A percentile compares a stretch with the other conserved stretches of the same genome.
Conservation (phyloP, 352 stramenopile species). For the Globisporangium alternatum region DNA sequence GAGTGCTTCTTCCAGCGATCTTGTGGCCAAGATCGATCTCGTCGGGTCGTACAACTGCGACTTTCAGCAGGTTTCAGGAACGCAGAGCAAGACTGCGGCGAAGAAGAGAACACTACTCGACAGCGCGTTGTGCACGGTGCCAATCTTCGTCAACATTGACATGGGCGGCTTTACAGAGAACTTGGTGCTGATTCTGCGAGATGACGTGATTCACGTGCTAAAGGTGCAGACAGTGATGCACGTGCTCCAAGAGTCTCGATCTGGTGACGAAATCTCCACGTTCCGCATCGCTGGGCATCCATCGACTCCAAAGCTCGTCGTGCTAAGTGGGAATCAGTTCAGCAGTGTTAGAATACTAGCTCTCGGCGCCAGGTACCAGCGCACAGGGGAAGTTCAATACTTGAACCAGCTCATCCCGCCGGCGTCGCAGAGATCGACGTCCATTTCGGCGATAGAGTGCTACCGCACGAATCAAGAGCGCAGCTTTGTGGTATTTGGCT, state of each 20-base stretch:
- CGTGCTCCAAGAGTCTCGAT: constrained; percentile 20
- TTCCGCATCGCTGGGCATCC: constrained; percentile 19
- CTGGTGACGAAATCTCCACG: constrained; percentile 22
- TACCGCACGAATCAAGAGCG: not conserved
- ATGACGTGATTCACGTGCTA: constrained; percentile 62
- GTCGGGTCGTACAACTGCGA: constrained; percentile 27
- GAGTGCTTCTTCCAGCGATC: not conserved
- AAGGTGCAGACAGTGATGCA: constrained; percentile 55
- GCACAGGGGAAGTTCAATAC: not conserved
- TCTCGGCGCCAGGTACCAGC: constrained; percentile 1
- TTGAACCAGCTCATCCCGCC: not conserved
- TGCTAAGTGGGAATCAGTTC: constrained; percentile 10
- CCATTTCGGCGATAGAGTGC: constrained; percentile 22
- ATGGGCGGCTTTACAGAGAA: constrained; percentile 49
- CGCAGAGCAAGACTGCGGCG: constrained; percentile 13
- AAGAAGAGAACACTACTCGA: constrained; percentile 17
- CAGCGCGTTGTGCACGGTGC: constrained; percentile 16
- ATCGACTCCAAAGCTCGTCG: constrained; percentile 9
- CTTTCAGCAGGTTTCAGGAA: not conserved
- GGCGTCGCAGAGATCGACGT: constrained; percentile 8
- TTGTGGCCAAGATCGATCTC: constrained; percentile 24
- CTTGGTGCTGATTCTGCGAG: constrained; percentile 45
- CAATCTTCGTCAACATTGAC: constrained; percentile 48
- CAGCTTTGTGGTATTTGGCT: constrained; percentile 39
- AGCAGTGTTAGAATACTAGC: not conserved